Base-by-base conservation (phyloP, 2,329 filamentous ascomycete genomes). In the Leptosphaerulina australis region DNA sequence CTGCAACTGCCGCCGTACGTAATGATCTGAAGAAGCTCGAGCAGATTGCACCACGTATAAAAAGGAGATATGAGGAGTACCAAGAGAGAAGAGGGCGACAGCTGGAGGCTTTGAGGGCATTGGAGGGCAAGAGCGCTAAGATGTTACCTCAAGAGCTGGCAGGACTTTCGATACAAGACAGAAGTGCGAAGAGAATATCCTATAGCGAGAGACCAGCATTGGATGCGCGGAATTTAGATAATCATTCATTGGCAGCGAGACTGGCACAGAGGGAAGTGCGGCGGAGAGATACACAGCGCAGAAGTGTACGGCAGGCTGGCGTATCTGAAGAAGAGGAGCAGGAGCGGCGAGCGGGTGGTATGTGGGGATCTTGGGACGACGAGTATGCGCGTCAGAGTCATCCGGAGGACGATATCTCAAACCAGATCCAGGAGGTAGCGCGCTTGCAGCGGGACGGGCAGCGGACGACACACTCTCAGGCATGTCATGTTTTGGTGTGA, bases 31-130 rank as follows among this genome's bases (percentile, higher is more conserved):
- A 81, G 53, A 83, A 86, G 56, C 79, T 99, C 22, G 92, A 97
- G 71, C 75, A 80, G 7, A 79, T 97, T 48, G 94, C 91, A 65
- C 91, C 91, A 0, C 81, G 86, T 14, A 88, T 99, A 44, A 84
- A 88, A 35, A 81, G 80, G 55, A 82, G 87, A 11, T 86, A 90
- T 67, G 80, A 86, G 50, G 80, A 83, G 41, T 68, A 56, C 24
- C 55, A 60, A 49, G 64, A 63, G 39, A 61, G 60, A 40, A 58
- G 55, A 5, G 62, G 55, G 41, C 59, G 57, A 15, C 68, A 68
- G 40, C 43, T 56, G 26, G 58, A 67, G 22, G 59, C 66, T 0
- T 37, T 70, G 25, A 59, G 67, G 33, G 46, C 60, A 28, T 48
- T 71, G 30, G 63, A 70, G 41, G 67, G 63, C 7, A 41, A 28